Evolutionary conservation across 208 protist genomes (phyloP).

Genomic region (Acanthamoeba rhysodes): DNA sequence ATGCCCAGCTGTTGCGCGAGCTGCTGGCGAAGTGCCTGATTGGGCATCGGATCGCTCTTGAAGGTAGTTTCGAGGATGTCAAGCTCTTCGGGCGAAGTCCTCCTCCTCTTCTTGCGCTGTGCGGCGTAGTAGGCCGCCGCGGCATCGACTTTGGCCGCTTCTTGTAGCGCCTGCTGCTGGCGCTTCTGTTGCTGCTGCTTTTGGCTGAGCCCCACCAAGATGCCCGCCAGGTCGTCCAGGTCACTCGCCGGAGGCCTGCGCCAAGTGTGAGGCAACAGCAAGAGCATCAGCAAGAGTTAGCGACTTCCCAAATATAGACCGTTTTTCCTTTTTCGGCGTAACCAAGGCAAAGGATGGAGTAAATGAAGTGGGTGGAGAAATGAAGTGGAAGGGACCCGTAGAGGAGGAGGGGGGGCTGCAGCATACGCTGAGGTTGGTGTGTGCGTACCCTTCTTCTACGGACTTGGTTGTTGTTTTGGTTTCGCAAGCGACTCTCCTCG

Average conservation of each 20-base stretch:
- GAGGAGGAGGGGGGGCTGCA: too few relatives aligned
- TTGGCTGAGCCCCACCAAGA: conserved; percentile 10
- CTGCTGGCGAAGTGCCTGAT: conserved; percentile 74
- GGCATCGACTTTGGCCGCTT: not conserved
- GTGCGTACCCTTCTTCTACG: not conserved
- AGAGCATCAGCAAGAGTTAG: too few relatives aligned
- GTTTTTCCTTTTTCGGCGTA: not conserved
- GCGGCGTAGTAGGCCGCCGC: not conserved
- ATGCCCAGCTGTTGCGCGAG: conserved; percentile 83
- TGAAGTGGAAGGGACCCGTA: not conserved
- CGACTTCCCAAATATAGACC: too few relatives aligned
- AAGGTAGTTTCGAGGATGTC: conserved; percentile 81
- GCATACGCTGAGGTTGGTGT: not conserved
- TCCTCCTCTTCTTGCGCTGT: conserved; percentile 77
- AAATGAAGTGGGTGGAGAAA: conserved; percentile 17
- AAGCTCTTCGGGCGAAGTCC: conserved; percentile 80
- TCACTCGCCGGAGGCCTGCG: not conserved
- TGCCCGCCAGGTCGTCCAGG: conserved; percentile 40
- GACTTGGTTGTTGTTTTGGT: not conserved
- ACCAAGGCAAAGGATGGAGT: not conserved
- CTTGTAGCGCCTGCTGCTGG: not conserved
- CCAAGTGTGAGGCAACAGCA: too few relatives aligned
- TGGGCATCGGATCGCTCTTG: conserved; percentile 80
- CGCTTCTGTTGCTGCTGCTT: not conserved
- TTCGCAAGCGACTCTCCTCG: not conserved